These are phyloP conservation scores for Hypoxylon sp. DNA, from an alignment of 2,329 filamentous ascomycete genomes.

Conservation along the genomic window DNA sequence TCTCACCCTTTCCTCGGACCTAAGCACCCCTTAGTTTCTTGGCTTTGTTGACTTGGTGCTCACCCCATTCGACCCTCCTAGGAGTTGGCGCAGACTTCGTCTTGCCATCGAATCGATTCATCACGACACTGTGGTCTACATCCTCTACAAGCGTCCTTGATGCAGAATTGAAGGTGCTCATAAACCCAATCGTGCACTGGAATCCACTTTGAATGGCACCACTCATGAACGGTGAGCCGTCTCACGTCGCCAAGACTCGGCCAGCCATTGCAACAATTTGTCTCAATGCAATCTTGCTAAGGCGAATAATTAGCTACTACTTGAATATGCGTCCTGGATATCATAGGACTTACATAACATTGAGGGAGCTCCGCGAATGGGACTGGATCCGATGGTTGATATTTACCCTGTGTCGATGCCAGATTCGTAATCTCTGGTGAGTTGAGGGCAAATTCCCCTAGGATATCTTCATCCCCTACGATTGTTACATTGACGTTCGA, in stretches of 20 bases:
- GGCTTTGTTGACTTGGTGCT: no score
- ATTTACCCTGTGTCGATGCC: neutral
- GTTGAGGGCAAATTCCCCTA: constrained; percentile 1
- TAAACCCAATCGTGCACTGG: constrained; percentile 3
- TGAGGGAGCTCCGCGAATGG: constrained; percentile 9
- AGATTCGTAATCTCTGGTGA: neutral
- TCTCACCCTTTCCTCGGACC: no score
- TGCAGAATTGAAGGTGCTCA: constrained; percentile 26
- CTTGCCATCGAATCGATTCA: constrained; percentile 5
- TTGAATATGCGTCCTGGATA: no score
- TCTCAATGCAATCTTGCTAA: constrained; percentile 11
- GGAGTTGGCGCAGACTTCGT: neutral
- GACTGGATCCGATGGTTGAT: neutral
- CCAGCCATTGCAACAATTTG: constrained; percentile 22
- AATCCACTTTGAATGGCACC: constrained; percentile 22
- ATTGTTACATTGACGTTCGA: neutral
- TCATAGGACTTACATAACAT: constrained; percentile 21
- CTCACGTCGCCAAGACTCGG: constrained; percentile 17
- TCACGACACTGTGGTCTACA: constrained; percentile 16
- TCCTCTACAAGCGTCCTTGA: constrained; percentile 7
- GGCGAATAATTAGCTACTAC: neutral
- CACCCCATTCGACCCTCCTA: neutral
- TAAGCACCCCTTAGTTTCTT: no score
- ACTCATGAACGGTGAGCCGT: constrained; percentile 16
- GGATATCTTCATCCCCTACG: constrained; percentile 6